Conservation (phyloP, 73 alveolate species). For the Blepharisma stoltei region DNA sequence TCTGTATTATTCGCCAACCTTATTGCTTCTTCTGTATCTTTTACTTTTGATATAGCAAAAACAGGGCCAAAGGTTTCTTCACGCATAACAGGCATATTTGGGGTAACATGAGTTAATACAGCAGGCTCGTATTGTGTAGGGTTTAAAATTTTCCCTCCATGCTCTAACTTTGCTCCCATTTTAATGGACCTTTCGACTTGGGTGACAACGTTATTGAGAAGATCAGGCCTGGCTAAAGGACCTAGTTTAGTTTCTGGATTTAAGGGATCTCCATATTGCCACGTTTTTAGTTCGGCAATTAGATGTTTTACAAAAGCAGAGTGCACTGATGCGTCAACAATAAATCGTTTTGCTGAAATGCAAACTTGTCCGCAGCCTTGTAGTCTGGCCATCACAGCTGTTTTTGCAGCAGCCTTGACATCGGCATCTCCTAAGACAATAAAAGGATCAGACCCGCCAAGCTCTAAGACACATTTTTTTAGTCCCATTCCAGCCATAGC, state of each 20-base stretch:
- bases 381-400: conserved; percentile 61
- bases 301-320: conserved; percentile 56
- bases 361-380: conserved; percentile 74
- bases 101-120: conserved; percentile 47
- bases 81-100: conserved; percentile 34
- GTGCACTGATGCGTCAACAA: conserved; percentile 52
- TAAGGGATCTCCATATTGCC: conserved; percentile 69
- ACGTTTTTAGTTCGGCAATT: conserved; percentile 36
- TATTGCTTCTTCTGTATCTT: conserved; percentile 70
- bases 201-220: conserved; percentile 36
- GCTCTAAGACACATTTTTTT: conserved; percentile 67
- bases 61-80: conserved; percentile 94
- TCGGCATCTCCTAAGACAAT: conserved; percentile 75
- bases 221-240: conserved; percentile 67
- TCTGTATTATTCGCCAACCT: conserved; percentile 77
- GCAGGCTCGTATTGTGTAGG: conserved; percentile 39
- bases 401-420: conserved; percentile 48
- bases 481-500: conserved; percentile 63
- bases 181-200: conserved; percentile 49
- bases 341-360: conserved; percentile 76
- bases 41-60: conserved; percentile 58
- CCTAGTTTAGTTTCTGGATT: conserved; percentile 58
- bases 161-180: conserved; percentile 59
- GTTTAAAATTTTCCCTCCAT: conserved; percentile 49
- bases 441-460: conserved; percentile 90